A percentile compares a stretch with the other conserved stretches of the same genome.
Evolutionary conservation across 2,329 filamentous ascomycete genomes (phyloP).

Genomic region (Talaromyces amestolkiae): DNA sequence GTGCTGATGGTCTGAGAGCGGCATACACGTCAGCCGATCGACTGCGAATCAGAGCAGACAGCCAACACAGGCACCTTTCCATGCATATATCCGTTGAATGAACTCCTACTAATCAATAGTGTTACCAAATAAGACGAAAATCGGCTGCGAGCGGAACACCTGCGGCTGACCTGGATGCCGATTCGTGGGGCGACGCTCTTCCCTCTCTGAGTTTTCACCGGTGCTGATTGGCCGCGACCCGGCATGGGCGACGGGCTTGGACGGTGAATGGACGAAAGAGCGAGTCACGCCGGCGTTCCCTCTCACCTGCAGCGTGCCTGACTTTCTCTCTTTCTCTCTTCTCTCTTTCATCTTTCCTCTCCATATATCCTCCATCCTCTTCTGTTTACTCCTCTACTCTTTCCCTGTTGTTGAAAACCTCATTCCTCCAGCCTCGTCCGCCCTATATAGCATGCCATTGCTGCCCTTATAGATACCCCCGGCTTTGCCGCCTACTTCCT

Average conservation of each 20-base stretch:
- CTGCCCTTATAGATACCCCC: constrained; percentile 13
- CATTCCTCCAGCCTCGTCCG: not conserved
- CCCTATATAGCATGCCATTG: constrained; percentile 1
- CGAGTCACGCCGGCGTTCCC: constrained; percentile 6
- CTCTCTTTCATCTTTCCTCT: not conserved
- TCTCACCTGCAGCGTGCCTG: constrained; percentile 18
- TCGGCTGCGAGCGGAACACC: constrained; percentile 16
- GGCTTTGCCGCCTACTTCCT: constrained; percentile 25
- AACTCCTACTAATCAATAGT: too few species aligned
- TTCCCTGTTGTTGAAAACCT: not conserved
- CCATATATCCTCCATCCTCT: not conserved
- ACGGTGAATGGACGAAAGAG: constrained; percentile 16
- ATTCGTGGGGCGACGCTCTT: not conserved
- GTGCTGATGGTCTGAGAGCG: too few species aligned
- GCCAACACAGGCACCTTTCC: too few species aligned
- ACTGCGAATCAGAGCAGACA: too few species aligned
- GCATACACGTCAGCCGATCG: too few species aligned
- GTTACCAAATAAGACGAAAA: not conserved
- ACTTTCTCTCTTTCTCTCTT: constrained; percentile 10
- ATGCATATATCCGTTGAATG: too few species aligned
- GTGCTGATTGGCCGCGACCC: not conserved
- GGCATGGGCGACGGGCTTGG: not conserved
- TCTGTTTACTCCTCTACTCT: not conserved
- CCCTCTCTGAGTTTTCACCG: not conserved
- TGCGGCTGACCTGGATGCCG: constrained; percentile 1